These are phyloP conservation scores for Mallotus nudiflorus DNA, from an alignment of 345 rosid genomes.

Conservation along the genomic window DNA sequence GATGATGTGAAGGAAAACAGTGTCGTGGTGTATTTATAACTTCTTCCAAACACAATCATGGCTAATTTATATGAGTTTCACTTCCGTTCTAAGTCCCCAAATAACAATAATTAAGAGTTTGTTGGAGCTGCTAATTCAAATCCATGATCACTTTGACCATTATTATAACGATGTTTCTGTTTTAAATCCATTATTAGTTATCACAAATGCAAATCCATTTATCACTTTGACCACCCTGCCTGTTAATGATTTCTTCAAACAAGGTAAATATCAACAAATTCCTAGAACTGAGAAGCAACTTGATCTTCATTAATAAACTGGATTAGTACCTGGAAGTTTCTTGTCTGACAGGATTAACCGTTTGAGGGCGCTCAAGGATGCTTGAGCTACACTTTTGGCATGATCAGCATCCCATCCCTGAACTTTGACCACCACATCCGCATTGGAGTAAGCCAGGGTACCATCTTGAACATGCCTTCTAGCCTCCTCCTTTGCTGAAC, in stretches of 20 bases:
- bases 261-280: background rate
- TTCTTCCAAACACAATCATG: background rate
- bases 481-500: slow-evolving; percentile 78
- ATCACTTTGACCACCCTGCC: too few species aligned
- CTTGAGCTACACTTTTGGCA: slow-evolving; percentile 78
- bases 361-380: slow-evolving; percentile 85
- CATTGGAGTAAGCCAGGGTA: slow-evolving; percentile 64
- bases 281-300: slow-evolving; percentile 10
- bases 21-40: background rate
- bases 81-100: too few species aligned
- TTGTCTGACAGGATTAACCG: slow-evolving; percentile 69
- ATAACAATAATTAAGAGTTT: too few species aligned
- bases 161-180: too few species aligned
- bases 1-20: background rate
- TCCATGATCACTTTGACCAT: too few species aligned
- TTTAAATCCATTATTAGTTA: too few species aligned
- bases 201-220: too few species aligned
- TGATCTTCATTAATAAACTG: background rate
- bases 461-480: slow-evolving; percentile 51
- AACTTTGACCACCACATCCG: slow-evolving; percentile 87
- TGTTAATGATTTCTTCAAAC: background rate
- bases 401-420: slow-evolving; percentile 78
- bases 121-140: too few species aligned
- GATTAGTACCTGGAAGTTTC: slow-evolving; percentile 68
- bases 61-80: too few species aligned